Percentiles rank a stretch among this genome's conserved stretches.
Evolutionary conservation across 177 flowering plant genomes (phyloP).

Genomic region (Tripterygium wilfordii): DNA sequence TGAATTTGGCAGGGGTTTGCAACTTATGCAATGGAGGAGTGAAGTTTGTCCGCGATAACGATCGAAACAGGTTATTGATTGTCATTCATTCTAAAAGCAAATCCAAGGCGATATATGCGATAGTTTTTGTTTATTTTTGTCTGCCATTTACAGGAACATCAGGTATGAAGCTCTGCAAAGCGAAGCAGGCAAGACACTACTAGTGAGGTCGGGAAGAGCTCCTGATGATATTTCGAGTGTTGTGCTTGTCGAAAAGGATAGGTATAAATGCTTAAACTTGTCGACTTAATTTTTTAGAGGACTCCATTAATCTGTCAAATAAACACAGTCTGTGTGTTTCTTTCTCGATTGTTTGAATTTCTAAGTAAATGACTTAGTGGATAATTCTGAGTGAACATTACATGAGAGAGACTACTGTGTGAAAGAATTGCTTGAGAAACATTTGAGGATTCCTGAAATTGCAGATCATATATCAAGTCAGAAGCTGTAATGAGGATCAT

Average conservation of each 20-base stretch:
- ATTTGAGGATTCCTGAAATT: conserved; percentile 5
- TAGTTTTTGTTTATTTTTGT: not conserved
- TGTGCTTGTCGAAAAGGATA: conserved; percentile 81
- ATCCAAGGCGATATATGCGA: not conserved
- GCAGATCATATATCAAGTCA: conserved; percentile 85
- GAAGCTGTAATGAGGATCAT: conserved; percentile 95
- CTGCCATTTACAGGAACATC: conserved; percentile 42
- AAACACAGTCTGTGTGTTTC: too few species aligned
- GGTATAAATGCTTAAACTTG: conserved; percentile 39
- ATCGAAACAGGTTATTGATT: conserved; percentile 23
- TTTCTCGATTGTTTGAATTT: too few species aligned
- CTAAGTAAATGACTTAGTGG: too few species aligned
- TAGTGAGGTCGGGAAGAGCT: conserved; percentile 84
- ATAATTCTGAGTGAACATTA: too few species aligned
- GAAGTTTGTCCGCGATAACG: conserved; percentile 67
- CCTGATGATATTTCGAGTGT: conserved; percentile 98
- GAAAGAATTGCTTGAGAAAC: not conserved
- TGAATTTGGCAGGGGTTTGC: conserved; percentile 59
- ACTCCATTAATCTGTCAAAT: too few species aligned
- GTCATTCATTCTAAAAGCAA: not conserved
- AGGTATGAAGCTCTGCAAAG: conserved; percentile 90
- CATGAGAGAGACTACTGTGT: not conserved
- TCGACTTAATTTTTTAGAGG: too few species aligned
- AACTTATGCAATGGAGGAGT: conserved; percentile 92
- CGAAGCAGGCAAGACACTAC: conserved; percentile 71